phyloP scores from a whole-genome alignment of 2,329 filamentous ascomycete species.

The Thielaviopsis ethacetica region DNA sequence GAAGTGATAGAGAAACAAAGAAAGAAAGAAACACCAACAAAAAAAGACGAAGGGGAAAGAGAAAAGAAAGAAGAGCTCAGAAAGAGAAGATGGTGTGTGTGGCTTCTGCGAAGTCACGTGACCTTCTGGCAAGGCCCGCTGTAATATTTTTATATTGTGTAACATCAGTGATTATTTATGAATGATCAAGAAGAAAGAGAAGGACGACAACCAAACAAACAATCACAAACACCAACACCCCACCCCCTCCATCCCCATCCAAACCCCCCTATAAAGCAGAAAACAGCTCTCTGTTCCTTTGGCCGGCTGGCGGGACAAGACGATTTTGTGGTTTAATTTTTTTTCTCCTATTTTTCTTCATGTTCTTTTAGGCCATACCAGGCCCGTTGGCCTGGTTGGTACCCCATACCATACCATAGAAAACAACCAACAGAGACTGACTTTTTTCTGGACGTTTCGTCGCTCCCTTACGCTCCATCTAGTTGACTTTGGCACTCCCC shows the following conservation, averaged over 20 bases:
- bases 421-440: slow-evolving; percentile 5
- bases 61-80: neutral
- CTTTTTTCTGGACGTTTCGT: slow-evolving; percentile 6
- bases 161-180: neutral
- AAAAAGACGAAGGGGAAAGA: neutral
- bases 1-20: neutral
- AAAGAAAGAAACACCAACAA: neutral
- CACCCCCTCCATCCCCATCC: too few relatives aligned
- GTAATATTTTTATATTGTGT: neutral
- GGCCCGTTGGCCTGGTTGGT: neutral
- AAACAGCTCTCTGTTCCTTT: too few relatives aligned
- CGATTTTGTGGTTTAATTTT: too few relatives aligned
- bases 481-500: slow-evolving; percentile 35
- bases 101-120: neutral
- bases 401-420: neutral
- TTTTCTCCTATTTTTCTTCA: neutral
- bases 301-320: too few relatives aligned
- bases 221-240: neutral
- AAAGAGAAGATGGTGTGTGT: too few relatives aligned
- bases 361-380: neutral
- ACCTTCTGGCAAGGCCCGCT: neutral
- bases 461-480: neutral
- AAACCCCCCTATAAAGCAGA: too few relatives aligned
- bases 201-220: neutral
- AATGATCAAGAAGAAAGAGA: neutral